Evolutionary conservation across 129 eudicot species (phyloP).

Genomic region (Pulicaria dysenterica): DNA sequence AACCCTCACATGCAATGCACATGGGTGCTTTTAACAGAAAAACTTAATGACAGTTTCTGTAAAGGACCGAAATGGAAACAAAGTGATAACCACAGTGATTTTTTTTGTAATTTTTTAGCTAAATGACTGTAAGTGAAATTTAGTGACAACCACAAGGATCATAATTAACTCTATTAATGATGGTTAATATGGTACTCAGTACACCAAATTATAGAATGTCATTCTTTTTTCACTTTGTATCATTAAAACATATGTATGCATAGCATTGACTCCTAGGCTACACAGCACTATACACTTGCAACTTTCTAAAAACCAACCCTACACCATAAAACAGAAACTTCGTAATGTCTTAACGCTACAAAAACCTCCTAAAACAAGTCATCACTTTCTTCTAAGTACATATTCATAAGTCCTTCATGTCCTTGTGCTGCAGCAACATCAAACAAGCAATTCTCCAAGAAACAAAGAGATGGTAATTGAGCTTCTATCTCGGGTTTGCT

Average conservation of each 20-base stretch:
- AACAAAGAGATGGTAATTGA: constrained; percentile 45
- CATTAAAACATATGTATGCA: background rate
- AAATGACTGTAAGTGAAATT: too few species aligned
- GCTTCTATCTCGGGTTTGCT: constrained; percentile 34
- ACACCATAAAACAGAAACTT: background rate
- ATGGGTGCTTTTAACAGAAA: too few species aligned
- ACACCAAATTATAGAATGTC: too few species aligned
- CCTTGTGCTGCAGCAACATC: constrained; percentile 56
- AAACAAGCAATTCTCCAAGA: constrained; percentile 76
- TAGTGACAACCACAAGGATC: too few species aligned
- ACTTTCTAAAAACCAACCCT: constrained; percentile 1
- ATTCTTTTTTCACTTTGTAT: background rate
- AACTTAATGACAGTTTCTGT: too few species aligned
- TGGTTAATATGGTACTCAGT: too few species aligned
- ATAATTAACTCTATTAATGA: too few species aligned
- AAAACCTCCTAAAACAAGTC: constrained; percentile 45
- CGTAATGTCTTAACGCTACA: background rate
- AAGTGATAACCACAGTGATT: too few species aligned
- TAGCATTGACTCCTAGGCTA: constrained; percentile 8
- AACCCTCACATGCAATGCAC: too few species aligned
- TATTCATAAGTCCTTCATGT: constrained; percentile 55
- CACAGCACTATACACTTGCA: constrained; percentile 7
- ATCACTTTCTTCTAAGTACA: constrained; percentile 55
- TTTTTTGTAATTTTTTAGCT: too few species aligned
- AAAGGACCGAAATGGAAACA: too few species aligned